Conservation (phyloP, 148 eudicot genomes). For the Camellia sinensis region DNA sequence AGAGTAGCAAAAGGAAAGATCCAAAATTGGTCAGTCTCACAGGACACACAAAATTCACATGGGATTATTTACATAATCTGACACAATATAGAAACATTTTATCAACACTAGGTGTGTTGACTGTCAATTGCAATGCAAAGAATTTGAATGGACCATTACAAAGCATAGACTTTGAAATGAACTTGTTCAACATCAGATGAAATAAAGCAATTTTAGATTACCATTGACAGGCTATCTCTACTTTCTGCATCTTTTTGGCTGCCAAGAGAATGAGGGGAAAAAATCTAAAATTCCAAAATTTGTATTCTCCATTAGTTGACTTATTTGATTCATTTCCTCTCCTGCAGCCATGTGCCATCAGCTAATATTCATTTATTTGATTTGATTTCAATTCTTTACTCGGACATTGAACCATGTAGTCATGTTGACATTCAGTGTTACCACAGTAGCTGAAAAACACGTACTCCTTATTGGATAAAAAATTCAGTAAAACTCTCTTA, state of each 20-base stretch:
- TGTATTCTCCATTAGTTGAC: neutral
- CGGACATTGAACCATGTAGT: neutral
- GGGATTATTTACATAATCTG: too few species aligned
- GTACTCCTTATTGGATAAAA: neutral
- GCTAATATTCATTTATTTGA: neutral
- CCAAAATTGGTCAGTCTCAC: neutral
- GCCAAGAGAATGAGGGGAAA: neutral
- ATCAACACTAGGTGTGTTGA: neutral
- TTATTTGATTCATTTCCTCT: neutral
- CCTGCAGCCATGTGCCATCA: slow-evolving; percentile 2
- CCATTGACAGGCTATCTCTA: neutral
- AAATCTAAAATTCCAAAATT: neutral
- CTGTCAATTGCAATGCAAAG: neutral
- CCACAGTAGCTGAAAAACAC: neutral
- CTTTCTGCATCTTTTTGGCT: neutral
- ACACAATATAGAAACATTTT: too few species aligned
- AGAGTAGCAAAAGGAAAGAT: slow-evolving; percentile 3
- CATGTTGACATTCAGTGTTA: neutral
- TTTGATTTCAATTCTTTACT: slow-evolving; percentile 3
- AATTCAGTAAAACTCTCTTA: neutral
- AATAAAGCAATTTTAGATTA: neutral
- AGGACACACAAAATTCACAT: neutral
- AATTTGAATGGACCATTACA: neutral
- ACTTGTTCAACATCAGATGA: neutral
- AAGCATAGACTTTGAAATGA: neutral